Conservation (phyloP, 441 rosid species). For the Kokia cookei region DNA sequence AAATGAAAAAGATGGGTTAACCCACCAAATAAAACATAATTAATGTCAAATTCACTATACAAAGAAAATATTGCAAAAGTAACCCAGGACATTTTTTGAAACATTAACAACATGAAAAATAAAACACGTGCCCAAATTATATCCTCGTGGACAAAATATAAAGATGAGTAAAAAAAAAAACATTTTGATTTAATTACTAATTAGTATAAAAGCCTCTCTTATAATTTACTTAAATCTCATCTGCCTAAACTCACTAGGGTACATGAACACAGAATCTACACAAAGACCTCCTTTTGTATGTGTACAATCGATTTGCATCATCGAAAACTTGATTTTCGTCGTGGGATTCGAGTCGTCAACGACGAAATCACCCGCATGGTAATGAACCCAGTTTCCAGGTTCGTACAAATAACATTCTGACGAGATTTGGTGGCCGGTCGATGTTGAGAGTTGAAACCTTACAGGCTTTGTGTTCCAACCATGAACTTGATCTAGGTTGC, state of each 20-base stretch:
- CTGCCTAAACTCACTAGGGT: conserved; percentile 26
- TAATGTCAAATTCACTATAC: background rate
- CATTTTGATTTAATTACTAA: background rate
- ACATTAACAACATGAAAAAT: background rate
- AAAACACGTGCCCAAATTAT: background rate
- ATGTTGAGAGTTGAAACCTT: conserved; percentile 62
- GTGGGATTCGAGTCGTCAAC: conserved; percentile 20
- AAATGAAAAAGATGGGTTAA: background rate
- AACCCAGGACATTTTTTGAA: background rate
- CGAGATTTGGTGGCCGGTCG: conserved; percentile 48
- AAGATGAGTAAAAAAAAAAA: background rate
- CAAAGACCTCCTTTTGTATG: conserved; percentile 81
- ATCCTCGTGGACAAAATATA: background rate
- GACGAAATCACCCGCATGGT: conserved; percentile 53
- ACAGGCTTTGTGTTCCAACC: conserved; percentile 85
- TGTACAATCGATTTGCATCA: conserved; percentile 87
- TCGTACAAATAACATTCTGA: conserved; percentile 45
- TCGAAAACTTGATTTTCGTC: conserved; percentile 55
- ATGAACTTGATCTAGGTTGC: conserved; percentile 58
- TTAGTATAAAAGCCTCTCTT: no score
- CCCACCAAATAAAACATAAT: background rate
- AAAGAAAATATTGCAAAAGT: background rate
- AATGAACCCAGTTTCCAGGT: conserved; percentile 55
- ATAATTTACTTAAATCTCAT: background rate
- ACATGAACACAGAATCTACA: conserved; percentile 37